Evolutionary conservation across 2,329 filamentous ascomycete genomes (phyloP).

Genomic region (Coniochaeta sp.): DNA sequence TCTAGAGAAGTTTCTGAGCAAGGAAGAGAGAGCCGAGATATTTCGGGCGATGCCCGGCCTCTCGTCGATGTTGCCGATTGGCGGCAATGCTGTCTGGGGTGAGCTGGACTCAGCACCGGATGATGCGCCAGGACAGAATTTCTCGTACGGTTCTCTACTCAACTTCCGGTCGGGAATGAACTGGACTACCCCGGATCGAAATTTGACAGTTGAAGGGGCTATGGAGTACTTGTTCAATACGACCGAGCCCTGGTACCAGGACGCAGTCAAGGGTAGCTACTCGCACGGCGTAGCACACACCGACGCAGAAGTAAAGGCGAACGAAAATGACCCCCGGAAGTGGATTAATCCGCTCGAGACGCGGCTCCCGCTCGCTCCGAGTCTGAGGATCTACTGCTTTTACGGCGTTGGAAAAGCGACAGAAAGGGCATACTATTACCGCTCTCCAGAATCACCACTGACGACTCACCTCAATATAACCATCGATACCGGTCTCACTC

Average conservation of each 20-base stretch:
- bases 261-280: conserved; percentile 67
- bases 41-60: conserved; percentile 97
- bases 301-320: conserved; percentile 68
- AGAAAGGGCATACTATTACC: conserved; percentile 89
- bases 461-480: conserved; percentile 65
- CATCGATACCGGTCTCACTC: conserved; percentile 58
- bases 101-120: conserved; percentile 83
- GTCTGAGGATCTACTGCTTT: conserved; percentile 93
- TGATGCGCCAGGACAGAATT: conserved; percentile 64
- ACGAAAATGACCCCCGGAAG: conserved; percentile 68
- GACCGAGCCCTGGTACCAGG: conserved; percentile 77
- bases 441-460: conserved; percentile 54
- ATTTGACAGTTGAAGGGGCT: conserved; percentile 74
- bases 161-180: conserved; percentile 69
- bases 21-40: conserved; percentile 83
- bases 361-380: conserved; percentile 76
- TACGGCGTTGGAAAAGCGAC: conserved; percentile 93
- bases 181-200: conserved; percentile 56
- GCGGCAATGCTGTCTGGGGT: conserved; percentile 92
- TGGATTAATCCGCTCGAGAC: conserved; percentile 96
- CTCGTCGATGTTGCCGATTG: conserved; percentile 92
- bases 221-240: conserved; percentile 71
- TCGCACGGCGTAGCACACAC: conserved; percentile 85
- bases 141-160: conserved; percentile 72
- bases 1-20: conserved; percentile 88